Evolutionary conservation across 352 stramenopile genomes (phyloP).

Genomic region (Pythium biforme): DNA sequence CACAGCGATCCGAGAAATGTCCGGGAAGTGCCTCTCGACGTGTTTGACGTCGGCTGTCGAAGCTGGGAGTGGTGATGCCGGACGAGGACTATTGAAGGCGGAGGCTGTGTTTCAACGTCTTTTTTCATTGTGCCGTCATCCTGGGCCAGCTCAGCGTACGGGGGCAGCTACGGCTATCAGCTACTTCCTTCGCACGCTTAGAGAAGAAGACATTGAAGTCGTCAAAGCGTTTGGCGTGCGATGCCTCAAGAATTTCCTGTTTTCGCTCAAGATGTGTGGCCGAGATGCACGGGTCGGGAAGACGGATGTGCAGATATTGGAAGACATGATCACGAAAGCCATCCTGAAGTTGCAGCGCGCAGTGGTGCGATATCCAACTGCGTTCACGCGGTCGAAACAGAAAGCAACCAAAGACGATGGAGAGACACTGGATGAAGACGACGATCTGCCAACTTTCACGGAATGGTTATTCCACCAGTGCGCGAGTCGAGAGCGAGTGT

Average conservation of each 20-base stretch:
- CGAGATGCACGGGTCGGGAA: slow-evolving; percentile 31
- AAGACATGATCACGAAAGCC: slow-evolving; percentile 63
- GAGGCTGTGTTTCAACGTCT: slow-evolving; percentile 66
- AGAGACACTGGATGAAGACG: neutral
- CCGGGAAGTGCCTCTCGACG: slow-evolving; percentile 53
- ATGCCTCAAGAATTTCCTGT: slow-evolving; percentile 69
- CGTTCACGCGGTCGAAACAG: slow-evolving; percentile 33
- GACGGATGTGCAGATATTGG: slow-evolving; percentile 38
- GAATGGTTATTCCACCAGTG: slow-evolving; percentile 27
- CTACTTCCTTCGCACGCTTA: slow-evolving; percentile 63
- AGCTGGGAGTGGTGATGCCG: slow-evolving; percentile 8
- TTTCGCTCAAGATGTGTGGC: slow-evolving; percentile 61
- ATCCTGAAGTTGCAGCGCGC: slow-evolving; percentile 58
- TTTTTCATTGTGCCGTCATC: slow-evolving; percentile 72
- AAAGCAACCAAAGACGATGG: neutral
- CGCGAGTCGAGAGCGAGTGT: slow-evolving; percentile 17
- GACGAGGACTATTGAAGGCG: slow-evolving; percentile 26
- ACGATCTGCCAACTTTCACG: slow-evolving; percentile 13
- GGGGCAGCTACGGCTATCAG: slow-evolving; percentile 64
- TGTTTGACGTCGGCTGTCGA: slow-evolving; percentile 52
- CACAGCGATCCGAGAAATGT: slow-evolving; percentile 59
- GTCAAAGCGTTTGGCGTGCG: slow-evolving; percentile 58
- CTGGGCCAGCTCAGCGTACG: slow-evolving; percentile 54
- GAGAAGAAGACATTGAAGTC: slow-evolving; percentile 47
- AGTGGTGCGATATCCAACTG: slow-evolving; percentile 45